phyloP scores from a whole-genome alignment of 2,329 filamentous ascomycete species.

The Fusarium illudens region DNA sequence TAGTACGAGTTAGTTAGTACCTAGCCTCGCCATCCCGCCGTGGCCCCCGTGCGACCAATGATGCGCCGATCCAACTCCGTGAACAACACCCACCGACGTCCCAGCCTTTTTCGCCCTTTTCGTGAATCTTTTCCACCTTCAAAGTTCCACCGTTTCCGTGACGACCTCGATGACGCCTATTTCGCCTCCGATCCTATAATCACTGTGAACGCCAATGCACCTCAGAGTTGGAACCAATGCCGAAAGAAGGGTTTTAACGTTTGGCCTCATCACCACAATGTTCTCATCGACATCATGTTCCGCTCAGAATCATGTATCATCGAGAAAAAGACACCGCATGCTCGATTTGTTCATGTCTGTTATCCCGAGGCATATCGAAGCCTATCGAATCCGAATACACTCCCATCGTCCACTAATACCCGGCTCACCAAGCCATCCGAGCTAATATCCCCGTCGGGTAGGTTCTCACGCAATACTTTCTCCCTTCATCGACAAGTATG shows the following conservation, averaged over 20 bases:
- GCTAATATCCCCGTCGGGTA: constrained; percentile 18
- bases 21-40: constrained; percentile 10
- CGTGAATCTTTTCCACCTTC: constrained; percentile 11
- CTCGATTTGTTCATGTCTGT: background rate
- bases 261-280: background rate
- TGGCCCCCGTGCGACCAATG: constrained; percentile 9
- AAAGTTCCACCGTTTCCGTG: constrained; percentile 25
- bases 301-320: constrained; percentile 9
- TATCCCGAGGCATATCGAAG: constrained; percentile 3
- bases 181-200: constrained; percentile 7
- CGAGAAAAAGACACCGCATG: background rate
- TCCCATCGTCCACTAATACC: background rate
- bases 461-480: constrained; percentile 24
- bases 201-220: background rate
- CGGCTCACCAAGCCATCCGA: constrained; percentile 20
- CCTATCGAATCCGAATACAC: constrained; percentile 4
- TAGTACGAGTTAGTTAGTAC: constrained; percentile 21
- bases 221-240: background rate
- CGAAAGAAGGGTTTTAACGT: background rate
- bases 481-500: constrained; percentile 19
- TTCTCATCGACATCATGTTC: background rate
- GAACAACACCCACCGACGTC: constrained; percentile 12
- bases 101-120: background rate
- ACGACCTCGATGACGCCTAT: constrained; percentile 19
- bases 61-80: constrained; percentile 16